Evolutionary conservation across 768 basidiomycete genomes (phyloP), one percentile per base, ranked within the genome.

Genomic region (Trametes elegans): DNA sequence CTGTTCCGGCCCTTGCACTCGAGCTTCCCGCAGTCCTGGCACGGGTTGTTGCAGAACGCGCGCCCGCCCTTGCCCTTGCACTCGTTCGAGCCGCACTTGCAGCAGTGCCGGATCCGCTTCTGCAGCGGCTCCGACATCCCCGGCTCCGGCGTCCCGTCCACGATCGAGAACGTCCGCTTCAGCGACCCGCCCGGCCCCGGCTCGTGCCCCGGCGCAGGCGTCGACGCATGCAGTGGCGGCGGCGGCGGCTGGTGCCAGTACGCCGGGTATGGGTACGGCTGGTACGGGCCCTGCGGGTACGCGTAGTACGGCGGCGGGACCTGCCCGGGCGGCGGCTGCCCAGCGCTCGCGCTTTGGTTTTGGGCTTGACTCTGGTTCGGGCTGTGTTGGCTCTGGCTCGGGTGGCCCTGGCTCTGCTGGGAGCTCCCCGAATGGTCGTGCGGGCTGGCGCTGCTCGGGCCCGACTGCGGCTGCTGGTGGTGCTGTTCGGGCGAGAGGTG

Each of bases 51-150:
- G 66, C 89, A 92, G 66, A 88, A 90, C 39, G 74, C 73, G 34
- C 88, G 74, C 4, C 89, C 89, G 3, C 89, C 89, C 62, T 90
- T 91, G 44, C 89, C 89, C 66, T 90, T 91, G 68, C 89, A 92
- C 21, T 87, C 82, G 69, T 85, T 82, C 34, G 81, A 84, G 14
- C 89, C 89, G 53, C 89, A 91, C 72, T 92, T 92, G 67, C 84
- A 85, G 62, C 89, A 92, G 64, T 90, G 90, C 35, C 89, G 84
- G 39, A 82, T 81, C 3, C 90, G 79, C 65, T 88, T 88, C 61
- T 65, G 66, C 58, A 61, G 26, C 36, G 66, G 64, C 59, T 64
- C 64, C n/a, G 55, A 44, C 36, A 61, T 35, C 14, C 52, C 44
- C 18, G 49, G 55, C 51, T 64, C 64, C 31, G 60, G 55, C 19